These are phyloP conservation scores for Maudiozyma barnettii DNA, from an alignment of 805 yeast genomes.

Conservation along the genomic window DNA sequence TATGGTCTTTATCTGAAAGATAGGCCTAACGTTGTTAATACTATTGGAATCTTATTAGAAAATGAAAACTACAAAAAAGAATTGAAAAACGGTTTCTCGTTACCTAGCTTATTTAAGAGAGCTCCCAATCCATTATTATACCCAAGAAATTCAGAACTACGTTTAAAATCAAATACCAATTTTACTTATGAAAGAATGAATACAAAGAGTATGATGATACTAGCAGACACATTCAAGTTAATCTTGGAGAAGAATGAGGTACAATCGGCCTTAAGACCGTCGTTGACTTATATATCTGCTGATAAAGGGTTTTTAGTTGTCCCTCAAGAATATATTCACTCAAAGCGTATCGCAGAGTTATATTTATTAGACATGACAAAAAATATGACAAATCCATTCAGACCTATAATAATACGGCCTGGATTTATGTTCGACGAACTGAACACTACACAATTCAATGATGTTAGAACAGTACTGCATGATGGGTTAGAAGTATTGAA, in stretches of 20 bases:
- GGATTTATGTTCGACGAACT: constrained; percentile 69
- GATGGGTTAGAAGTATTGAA: constrained; percentile 36
- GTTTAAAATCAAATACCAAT: constrained; percentile 11
- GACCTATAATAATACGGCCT: constrained; percentile 65
- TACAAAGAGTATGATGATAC: constrained; percentile 53
- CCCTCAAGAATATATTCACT: constrained; percentile 60
- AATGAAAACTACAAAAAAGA: constrained; percentile 56
- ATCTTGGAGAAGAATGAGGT: constrained; percentile 2
- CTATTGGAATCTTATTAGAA: constrained; percentile 70
- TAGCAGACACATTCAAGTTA: constrained; percentile 46
- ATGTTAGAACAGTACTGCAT: constrained; percentile 26
- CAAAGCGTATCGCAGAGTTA: constrained; percentile 71
- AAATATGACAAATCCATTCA: constrained; percentile 31
- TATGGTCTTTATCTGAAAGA: constrained; percentile 29
- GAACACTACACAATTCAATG: constrained; percentile 22
- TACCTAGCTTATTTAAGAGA: constrained; percentile 6
- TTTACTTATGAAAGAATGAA: constrained; percentile 54
- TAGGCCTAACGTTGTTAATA: constrained; percentile 58
- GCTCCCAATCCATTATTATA: constrained; percentile 41
- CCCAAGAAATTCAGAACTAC: neutral
- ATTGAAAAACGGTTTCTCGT: neutral
- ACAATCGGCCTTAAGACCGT: constrained; percentile 20
- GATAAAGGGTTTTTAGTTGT: constrained; percentile 59
- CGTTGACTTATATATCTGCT: constrained; percentile 74
- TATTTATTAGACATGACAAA: constrained; percentile 32